A percentile compares a stretch with the other conserved stretches of the same genome.
phyloP scores from a whole-genome alignment of 2,329 filamentous ascomycete genomes.

The Corynespora cassiicola region DNA sequence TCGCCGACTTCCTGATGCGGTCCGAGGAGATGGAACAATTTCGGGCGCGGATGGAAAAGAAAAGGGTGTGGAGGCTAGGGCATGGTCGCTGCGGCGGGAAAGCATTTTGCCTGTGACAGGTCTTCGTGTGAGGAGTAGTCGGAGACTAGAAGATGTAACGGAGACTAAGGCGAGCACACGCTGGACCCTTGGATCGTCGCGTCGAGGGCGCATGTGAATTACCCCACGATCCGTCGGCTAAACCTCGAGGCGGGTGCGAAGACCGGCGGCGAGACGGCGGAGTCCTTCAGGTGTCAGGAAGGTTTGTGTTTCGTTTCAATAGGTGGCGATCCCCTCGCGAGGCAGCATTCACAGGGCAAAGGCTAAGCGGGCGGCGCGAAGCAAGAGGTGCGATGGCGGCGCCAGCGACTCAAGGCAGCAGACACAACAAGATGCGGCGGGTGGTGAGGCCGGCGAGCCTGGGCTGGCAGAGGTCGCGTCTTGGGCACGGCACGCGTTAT shows the following conservation, averaged over 20 bases:
- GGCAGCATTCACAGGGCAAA: no score
- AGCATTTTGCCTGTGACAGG: slow-evolving; percentile 5
- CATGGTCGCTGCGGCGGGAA: no score
- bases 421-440: slow-evolving; percentile 14
- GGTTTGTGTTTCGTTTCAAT: slow-evolving; percentile 31
- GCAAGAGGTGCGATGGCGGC: slow-evolving; percentile 1
- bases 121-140: slow-evolving; percentile 2
- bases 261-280: slow-evolving; percentile 12
- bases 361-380: no score
- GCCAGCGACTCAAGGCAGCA: slow-evolving; percentile 8
- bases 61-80: no score
- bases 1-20: slow-evolving; percentile 9
- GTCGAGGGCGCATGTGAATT: slow-evolving; percentile 30
- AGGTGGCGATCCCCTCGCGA: slow-evolving; percentile 8
- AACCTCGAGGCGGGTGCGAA: slow-evolving; percentile 19
- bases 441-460: slow-evolving; percentile 4
- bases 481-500: slow-evolving; percentile 6
- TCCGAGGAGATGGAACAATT: slow-evolving; percentile 2
- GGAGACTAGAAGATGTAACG: slow-evolving; percentile 35
- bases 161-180: slow-evolving; percentile 19
- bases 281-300: slow-evolving; percentile 18
- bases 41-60: slow-evolving; percentile 4
- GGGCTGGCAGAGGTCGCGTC: slow-evolving; percentile 7
- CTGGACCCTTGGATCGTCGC: slow-evolving; percentile 35
- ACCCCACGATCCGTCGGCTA: slow-evolving; percentile 40